Evolutionary conservation across 1,139 yeast species (phyloP), one percentile per base, ranked within the genome.

Genomic region (Geotrichum bryndzae): DNA sequence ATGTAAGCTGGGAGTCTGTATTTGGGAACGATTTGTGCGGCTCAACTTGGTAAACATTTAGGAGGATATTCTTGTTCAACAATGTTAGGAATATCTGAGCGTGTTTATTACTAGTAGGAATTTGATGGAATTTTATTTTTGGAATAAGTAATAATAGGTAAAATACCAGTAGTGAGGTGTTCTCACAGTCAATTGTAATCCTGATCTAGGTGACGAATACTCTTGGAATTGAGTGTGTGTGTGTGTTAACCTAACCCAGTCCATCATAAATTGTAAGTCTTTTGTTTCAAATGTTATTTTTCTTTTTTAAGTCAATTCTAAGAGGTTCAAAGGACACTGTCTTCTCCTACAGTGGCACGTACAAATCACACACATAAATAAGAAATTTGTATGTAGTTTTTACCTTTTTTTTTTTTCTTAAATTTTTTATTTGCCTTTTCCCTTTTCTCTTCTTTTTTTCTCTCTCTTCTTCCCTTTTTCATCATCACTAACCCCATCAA

Each of bases 391-490:
- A 10, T 41, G 38, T 35, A 46, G 41, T 41, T 22, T 45, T 18
- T 51, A 45, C 18, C 51, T 27, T 45, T 60, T 53, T 60, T 56
- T 52, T 33, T 51, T 56, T 45, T 56, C 52, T 33, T 51, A 38
- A 45, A 18, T 52, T 54, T 57, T 60, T 29, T 29, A 58, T 46
- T 27, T 22, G 18, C 60, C 38, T 50, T 53, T 50, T 35, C 25
- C 38, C 18, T 18, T 50, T 23, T 8, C 48, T 25, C 54, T 41
- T 51, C 27, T 41, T 33, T 53, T 23, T 46, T 53, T 55, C 27
- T 23, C 45, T 48, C 41, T 53, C 52, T 10, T 29, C 54, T 51
- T 57, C 50, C 31, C 35, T 51, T 53, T 33, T 50, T n/a, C 25
- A 13, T 31, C 45, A 27, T 22, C 54, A 25, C n/a, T 15, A 38